phyloP scores from a whole-genome alignment of 257 asterid genomes.

The Salvia hispanica region DNA sequence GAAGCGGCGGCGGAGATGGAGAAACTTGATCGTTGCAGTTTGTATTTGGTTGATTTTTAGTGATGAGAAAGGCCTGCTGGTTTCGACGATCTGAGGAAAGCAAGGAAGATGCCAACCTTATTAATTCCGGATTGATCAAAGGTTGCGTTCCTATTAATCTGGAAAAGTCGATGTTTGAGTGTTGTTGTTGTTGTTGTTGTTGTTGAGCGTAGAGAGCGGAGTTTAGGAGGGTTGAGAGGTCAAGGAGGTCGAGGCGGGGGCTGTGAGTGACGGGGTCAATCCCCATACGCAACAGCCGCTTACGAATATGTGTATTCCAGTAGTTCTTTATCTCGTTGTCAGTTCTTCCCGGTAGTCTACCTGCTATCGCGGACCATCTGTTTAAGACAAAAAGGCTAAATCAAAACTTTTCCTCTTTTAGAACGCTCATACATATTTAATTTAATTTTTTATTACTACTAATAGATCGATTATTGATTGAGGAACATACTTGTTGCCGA shows the following conservation, averaged over 20 bases:
- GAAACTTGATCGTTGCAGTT: conserved; percentile 25
- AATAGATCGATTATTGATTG: too few species aligned
- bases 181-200: conserved; percentile 38
- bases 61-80: background rate
- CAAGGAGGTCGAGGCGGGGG: conserved; percentile 80
- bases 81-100: conserved; percentile 40
- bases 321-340: conserved; percentile 74
- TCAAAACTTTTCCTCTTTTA: too few species aligned
- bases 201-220: conserved; percentile 38
- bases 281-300: conserved; percentile 77
- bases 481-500: conserved; percentile 64
- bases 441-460: too few species aligned
- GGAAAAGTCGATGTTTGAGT: conserved; percentile 39
- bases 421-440: too few species aligned
- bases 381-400: background rate
- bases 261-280: conserved; percentile 81
- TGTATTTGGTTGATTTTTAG: background rate
- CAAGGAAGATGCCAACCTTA: conserved; percentile 55
- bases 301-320: conserved; percentile 69
- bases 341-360: conserved; percentile 66
- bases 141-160: conserved; percentile 56
- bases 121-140: conserved; percentile 56
- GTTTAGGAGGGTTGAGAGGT: conserved; percentile 58
- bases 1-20: too few species aligned
- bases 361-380: conserved; percentile 81